Evolutionary conservation across 1,284 basidiomycete genomes (phyloP).

Genomic region (Ceratobasidium theobromae): DNA sequence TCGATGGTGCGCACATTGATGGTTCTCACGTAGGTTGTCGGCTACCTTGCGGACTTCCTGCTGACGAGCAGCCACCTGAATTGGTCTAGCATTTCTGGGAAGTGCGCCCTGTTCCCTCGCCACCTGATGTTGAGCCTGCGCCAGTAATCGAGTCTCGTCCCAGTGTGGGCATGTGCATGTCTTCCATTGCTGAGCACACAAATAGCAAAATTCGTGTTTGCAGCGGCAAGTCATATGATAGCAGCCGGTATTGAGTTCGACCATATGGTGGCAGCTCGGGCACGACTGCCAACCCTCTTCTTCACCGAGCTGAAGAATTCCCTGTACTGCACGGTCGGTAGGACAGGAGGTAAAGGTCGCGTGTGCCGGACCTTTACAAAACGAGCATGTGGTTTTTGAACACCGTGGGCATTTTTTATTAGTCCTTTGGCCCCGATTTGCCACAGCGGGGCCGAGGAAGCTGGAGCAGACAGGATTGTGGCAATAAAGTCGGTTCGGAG

Average conservation of each 20-base stretch:
- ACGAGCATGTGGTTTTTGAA: constrained; percentile 45
- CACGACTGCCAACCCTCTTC: neutral
- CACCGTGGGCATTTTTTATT: constrained; percentile 40
- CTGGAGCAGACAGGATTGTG: constrained; percentile 49
- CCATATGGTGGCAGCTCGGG: neutral
- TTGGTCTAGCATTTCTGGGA: too few species aligned
- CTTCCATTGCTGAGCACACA: neutral
- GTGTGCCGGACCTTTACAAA: constrained; percentile 47
- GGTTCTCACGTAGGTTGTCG: neutral
- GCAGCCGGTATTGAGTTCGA: neutral
- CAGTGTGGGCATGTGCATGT: neutral
- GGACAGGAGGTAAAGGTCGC: constrained; percentile 43
- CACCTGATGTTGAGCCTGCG: neutral
- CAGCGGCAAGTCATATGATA: neutral
- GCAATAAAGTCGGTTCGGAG: constrained; percentile 50
- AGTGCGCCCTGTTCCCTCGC: neutral
- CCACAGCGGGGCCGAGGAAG: constrained; percentile 49
- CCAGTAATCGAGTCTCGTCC: neutral
- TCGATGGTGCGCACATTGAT: neutral
- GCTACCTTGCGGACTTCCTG: neutral
- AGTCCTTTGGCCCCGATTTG: neutral
- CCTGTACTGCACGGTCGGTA: constrained; percentile 40
- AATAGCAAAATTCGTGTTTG: neutral
- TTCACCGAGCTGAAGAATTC: constrained; percentile 48
- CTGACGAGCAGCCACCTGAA: neutral